phyloP scores from a whole-genome alignment of 1,139 yeast species.

The Debaryomyces subglobosus region DNA sequence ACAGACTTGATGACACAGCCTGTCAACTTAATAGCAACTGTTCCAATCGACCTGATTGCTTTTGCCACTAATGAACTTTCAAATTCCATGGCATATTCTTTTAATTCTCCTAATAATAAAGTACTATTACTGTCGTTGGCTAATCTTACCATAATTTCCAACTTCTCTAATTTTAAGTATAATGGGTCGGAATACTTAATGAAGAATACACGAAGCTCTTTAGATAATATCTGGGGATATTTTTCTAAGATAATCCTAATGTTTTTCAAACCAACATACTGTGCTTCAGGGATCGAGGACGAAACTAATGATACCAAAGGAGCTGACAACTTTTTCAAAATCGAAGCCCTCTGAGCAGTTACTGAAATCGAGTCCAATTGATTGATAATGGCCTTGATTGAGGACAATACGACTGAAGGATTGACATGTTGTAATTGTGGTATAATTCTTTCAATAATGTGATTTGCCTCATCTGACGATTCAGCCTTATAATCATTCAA shows the following conservation, averaged over 20 bases:
- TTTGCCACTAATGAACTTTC: conserved; percentile 87
- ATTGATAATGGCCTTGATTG: conserved; percentile 79
- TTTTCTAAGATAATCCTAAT: conserved; percentile 88
- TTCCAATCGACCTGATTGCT: conserved; percentile 83
- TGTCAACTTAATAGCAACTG: conserved; percentile 80
- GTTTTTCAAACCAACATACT: conserved; percentile 90
- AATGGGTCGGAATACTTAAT: conserved; percentile 94
- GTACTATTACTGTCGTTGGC: conserved; percentile 73
- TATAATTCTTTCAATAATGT: conserved; percentile 85
- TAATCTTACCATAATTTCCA: conserved; percentile 85
- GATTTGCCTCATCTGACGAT: conserved; percentile 69
- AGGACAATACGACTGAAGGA: conserved; percentile 89
- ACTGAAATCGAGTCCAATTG: conserved; percentile 59
- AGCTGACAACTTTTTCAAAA: conserved; percentile 79
- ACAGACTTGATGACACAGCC: conserved; percentile 69
- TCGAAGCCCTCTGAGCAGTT: conserved; percentile 35
- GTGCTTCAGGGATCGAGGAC: conserved; percentile 88
- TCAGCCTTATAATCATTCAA: conserved; percentile 68
- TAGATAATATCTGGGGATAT: conserved; percentile 77
- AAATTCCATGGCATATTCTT: conserved; percentile 93
- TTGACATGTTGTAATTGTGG: conserved; percentile 98
- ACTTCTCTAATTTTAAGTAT: conserved; percentile 87
- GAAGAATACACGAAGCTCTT: conserved; percentile 88
- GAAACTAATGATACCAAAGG: conserved; percentile 90
- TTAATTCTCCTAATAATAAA: conserved; percentile 77